A percentile compares a stretch with the other conserved stretches of the same genome.
Conservation (phyloP, 768 basidiomycete species). For the Rossbeevera mucosa region DNA sequence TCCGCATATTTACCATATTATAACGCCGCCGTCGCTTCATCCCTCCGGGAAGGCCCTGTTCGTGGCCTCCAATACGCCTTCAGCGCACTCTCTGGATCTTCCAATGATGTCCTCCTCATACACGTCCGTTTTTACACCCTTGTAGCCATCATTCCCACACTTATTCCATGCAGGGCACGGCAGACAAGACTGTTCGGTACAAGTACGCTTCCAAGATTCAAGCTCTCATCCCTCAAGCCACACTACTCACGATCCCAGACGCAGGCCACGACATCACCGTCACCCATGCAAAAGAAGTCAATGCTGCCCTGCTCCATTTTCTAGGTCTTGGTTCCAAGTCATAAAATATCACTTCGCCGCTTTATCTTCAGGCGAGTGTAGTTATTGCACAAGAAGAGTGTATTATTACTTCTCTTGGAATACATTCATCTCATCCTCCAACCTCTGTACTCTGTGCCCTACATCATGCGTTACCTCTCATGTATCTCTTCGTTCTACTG, state of each 20-base stretch:
- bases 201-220: slow-evolving; percentile 30
- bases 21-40: slow-evolving; percentile 73
- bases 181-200: slow-evolving; percentile 32
- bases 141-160: neutral
- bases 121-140: slow-evolving; percentile 41
- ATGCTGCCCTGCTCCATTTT: slow-evolving; percentile 24
- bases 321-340: slow-evolving; percentile 10
- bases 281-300: slow-evolving; percentile 32
- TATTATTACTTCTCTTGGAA: neutral
- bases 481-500: slow-evolving; percentile 11
- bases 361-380: neutral
- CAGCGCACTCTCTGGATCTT: slow-evolving; percentile 42
- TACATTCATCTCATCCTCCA: neutral
- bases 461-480: neutral
- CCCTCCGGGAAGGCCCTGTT: slow-evolving; percentile 66
- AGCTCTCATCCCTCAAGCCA: slow-evolving; percentile 26
- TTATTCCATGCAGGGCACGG: slow-evolving; percentile 26
- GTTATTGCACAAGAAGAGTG: neutral
- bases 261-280: slow-evolving; percentile 31
- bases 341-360: neutral
- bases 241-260: slow-evolving; percentile 26
- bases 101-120: slow-evolving; percentile 54
- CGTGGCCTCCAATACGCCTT: slow-evolving; percentile 58
- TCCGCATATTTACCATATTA: slow-evolving; percentile 72
- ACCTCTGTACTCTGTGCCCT: neutral